Percentiles rank a stretch among this genome's conserved stretches.
Conservation (phyloP, 495 filamentous ascomycete genomes). For the Schizothecium vesticola region DNA sequence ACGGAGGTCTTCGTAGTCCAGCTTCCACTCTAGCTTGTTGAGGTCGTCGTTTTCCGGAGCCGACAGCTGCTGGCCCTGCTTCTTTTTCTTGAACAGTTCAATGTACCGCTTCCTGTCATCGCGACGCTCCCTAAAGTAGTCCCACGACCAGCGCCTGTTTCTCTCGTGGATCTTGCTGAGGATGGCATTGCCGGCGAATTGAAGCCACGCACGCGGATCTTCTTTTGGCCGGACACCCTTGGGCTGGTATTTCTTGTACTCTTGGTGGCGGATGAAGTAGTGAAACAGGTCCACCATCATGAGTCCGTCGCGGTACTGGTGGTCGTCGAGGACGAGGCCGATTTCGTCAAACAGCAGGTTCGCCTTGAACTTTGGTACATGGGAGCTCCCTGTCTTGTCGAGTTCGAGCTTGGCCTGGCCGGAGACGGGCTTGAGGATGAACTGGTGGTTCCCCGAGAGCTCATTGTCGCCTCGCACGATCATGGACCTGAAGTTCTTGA, state of each 20-base stretch:
- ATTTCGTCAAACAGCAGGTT: constrained; percentile 91
- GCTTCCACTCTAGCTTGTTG: constrained; percentile 73
- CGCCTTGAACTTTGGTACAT: constrained; percentile 84
- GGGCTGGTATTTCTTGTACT: constrained; percentile 90
- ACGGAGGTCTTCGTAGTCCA: constrained; percentile 90
- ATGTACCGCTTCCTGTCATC: constrained; percentile 89
- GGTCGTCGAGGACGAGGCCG: constrained; percentile 88
- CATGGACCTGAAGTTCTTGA: constrained; percentile 66
- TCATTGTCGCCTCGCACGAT: constrained; percentile 62
- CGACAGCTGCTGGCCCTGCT: constrained; percentile 68
- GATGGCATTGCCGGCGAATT: constrained; percentile 82
- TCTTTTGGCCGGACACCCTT: constrained; percentile 78
- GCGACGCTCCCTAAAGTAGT: constrained; percentile 82
- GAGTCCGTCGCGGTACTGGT: constrained; percentile 91
- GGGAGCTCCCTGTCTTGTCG: constrained; percentile 78
- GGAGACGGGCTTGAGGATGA: constrained; percentile 90
- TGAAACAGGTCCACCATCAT: constrained; percentile 99
- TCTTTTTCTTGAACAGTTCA: constrained; percentile 86
- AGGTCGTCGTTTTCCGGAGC: constrained; percentile 66
- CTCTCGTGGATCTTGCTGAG: constrained; percentile 89
- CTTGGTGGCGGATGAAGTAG: constrained; percentile 95
- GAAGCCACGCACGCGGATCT: constrained; percentile 85
- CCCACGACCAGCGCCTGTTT: constrained; percentile 89
- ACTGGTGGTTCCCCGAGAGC: constrained; percentile 62
- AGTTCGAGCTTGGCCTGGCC: constrained; percentile 88